Conservation (phyloP, 148 eudicot species). For the Rhododendron griersonianum region DNA sequence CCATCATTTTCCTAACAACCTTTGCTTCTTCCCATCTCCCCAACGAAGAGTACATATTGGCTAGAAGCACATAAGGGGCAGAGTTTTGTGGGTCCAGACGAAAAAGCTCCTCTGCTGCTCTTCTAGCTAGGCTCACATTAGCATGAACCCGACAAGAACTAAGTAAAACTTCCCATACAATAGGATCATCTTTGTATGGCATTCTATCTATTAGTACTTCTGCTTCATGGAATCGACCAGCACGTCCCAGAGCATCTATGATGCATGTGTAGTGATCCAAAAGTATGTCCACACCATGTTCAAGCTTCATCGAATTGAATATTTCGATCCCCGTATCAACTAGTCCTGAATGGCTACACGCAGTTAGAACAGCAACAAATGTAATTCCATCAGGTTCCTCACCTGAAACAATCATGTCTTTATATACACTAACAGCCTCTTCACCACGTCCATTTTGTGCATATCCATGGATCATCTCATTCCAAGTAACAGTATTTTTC, state of each 20-base stretch:
- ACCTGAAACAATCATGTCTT: conserved; percentile 38
- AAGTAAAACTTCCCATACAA: conserved; percentile 79
- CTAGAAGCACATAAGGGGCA: conserved; percentile 63
- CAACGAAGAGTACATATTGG: conserved; percentile 60
- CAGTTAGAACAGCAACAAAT: conserved; percentile 55
- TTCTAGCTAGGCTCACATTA: conserved; percentile 54
- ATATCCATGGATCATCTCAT: conserved; percentile 76
- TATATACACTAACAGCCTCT: conserved; percentile 37
- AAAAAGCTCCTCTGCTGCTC: conserved; percentile 61
- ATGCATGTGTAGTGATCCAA: conserved; percentile 74
- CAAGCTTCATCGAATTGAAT: conserved; percentile 52
- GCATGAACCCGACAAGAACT: conserved; percentile 62
- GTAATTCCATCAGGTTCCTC: conserved; percentile 59
- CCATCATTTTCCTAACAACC: conserved; percentile 53
- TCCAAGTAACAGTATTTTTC: conserved; percentile 59
- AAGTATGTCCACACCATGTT: conserved; percentile 40
- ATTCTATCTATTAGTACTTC: conserved; percentile 45
- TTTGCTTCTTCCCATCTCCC: conserved; percentile 79
- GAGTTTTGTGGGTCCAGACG: conserved; percentile 49
- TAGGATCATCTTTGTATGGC: conserved; percentile 55
- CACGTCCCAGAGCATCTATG: conserved; percentile 70
- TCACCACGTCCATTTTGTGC: conserved; percentile 65
- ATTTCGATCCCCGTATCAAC: conserved; percentile 46
- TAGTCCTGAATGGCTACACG: conserved; percentile 77
- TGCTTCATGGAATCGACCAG: conserved; percentile 67